Evolutionary conservation across 805 yeast genomes (phyloP), one percentile per base, ranked within the genome.

Genomic region (Metschnikowia peoriensis): DNA sequence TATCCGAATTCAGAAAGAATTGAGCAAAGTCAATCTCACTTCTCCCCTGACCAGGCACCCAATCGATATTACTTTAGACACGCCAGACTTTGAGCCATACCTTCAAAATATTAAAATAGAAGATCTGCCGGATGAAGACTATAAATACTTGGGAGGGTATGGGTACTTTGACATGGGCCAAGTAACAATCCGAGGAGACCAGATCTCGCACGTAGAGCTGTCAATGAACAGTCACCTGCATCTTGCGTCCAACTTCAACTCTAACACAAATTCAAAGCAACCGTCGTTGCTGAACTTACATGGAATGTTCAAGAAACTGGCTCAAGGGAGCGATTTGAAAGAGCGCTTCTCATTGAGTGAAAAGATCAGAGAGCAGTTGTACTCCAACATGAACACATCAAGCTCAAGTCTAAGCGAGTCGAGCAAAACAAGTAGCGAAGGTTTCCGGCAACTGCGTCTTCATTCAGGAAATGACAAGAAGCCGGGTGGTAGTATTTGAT

Each of bases 121-220:
- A 12, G 49, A 32, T 22, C 47, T n/a, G 41, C 28, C 38, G 35
- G 55, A 46, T 15, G 64, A 61, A 37, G 69, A 67, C 35, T 72
- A 61, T 54, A 66, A 65, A 50, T 60, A 81, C 51, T 72, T 90
- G 39, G 93, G 96, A 42, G 97, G 97, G 2, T 91, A 91, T 67
- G 96, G 92, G 38, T 88, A 88, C 67, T 88, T 88, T 66, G 94
- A 88, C 60, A 76, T 85, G 56, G 89, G 86, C 10, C 80, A 79
- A 55, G 83, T 86, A 57, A 84, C 84, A 52, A 64, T 80, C 50
- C 75, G 87, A 55, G 80, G 88, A 7, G 68, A 63, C 52, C 54
- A 57, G 51, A 38, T 60, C 35, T 55, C 56, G 61, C 64, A 70
- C 16, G 64, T 65, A 38, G 70, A 70, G 48, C 69, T 74, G 10